These are phyloP conservation scores for Wickerhamiella australiensis DNA, from an alignment of 805 yeast species.

Conservation along the genomic window DNA sequence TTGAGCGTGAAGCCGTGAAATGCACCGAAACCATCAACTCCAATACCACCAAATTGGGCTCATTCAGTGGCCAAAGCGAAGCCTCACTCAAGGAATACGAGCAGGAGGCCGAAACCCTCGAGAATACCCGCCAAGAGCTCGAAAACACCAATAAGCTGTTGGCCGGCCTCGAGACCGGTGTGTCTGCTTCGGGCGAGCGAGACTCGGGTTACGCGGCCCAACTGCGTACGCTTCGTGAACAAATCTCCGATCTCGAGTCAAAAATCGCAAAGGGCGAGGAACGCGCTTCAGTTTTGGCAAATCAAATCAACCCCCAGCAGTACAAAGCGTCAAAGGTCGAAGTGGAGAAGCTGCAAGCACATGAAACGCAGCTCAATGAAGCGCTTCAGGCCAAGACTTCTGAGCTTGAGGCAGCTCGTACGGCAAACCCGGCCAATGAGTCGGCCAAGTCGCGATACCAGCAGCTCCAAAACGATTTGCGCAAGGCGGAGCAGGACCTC, in stretches of 20 bases:
- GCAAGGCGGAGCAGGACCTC: slow-evolving; percentile 10
- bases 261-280: slow-evolving; percentile 3
- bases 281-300: background rate
- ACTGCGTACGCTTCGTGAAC: slow-evolving; percentile 16
- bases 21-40: background rate
- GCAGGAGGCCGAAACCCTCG: background rate
- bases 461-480: slow-evolving; percentile 2
- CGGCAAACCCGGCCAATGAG: background rate
- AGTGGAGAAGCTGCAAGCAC: background rate
- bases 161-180: slow-evolving; percentile 18
- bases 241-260: slow-evolving; percentile 9
- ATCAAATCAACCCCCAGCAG: background rate
- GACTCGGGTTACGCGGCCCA: slow-evolving; percentile 22
- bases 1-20: background rate
- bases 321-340: background rate
- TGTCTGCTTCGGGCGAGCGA: slow-evolving; percentile 19
- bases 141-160: background rate
- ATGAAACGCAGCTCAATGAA: background rate
- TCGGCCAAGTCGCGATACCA: background rate
- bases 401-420: background rate
- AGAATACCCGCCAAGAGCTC: background rate
- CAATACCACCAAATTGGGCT: background rate
- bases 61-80: background rate
- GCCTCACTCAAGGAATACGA: background rate
- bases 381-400: background rate